Percentiles rank a stretch among this genome's conserved stretches.
Conservation (phyloP, 1,284 basidiomycete genomes). For the Bondarzewia mesenterica region DNA sequence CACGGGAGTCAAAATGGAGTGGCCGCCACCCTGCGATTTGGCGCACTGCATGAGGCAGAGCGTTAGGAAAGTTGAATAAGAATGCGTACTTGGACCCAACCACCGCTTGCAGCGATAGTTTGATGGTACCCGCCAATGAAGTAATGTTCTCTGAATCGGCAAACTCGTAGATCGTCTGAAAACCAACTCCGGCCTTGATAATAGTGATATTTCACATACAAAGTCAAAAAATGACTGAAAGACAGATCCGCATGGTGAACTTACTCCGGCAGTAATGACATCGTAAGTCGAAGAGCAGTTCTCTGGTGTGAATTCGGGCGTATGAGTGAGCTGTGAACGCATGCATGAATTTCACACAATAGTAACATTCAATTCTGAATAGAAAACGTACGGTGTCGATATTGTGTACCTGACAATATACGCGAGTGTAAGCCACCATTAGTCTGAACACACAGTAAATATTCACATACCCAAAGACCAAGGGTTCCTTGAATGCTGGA, state of each 20-base stretch:
- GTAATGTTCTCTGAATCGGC: conserved; percentile 25
- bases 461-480: conserved; percentile 24
- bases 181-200: conserved; percentile 18
- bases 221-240: background rate
- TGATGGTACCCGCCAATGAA: conserved; percentile 23
- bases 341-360: background rate
- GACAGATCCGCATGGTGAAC: background rate
- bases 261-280: conserved; percentile 20
- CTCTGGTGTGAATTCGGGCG: conserved; percentile 16
- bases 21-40: conserved; percentile 35
- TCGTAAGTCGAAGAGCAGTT: conserved; percentile 18
- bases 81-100: conserved; percentile 21
- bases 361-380: no score
- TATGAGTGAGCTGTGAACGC: conserved; percentile 14
- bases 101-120: conserved; percentile 24
- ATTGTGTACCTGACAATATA: conserved; percentile 13
- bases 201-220: background rate
- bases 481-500: conserved; percentile 24
- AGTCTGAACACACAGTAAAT: background rate
- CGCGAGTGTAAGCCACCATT: background rate
- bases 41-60: background rate
- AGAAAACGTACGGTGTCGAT: conserved; percentile 20
- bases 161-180: conserved; percentile 22
- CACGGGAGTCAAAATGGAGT: conserved; percentile 30
- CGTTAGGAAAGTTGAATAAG: background rate